Evolutionary conservation across 1,284 basidiomycete genomes (phyloP).

Genomic region (Apiotrichum brassicae): DNA sequence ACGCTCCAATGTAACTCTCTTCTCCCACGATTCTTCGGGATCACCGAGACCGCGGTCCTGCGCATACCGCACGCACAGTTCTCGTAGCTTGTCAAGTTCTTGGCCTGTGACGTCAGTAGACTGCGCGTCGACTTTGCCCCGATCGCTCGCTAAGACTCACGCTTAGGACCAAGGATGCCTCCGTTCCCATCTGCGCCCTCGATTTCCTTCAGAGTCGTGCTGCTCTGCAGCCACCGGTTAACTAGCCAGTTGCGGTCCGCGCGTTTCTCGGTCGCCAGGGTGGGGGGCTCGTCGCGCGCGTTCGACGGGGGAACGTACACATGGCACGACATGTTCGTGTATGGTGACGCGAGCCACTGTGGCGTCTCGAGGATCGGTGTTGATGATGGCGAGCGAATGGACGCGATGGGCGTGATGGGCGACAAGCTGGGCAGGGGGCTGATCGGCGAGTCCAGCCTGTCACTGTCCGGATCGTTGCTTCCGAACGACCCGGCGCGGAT

Average conservation of each 20-base stretch:
- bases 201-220: background rate
- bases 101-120: background rate
- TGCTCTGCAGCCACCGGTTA: conserved; percentile 14
- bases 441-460: background rate
- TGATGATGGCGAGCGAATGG: background rate
- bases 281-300: conserved; percentile 7
- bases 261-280: conserved; percentile 9
- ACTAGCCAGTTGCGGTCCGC: conserved; percentile 18
- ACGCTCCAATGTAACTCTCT: conserved; percentile 9
- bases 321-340: background rate
- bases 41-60: conserved; percentile 18
- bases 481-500: background rate
- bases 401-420: background rate
- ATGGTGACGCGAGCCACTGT: background rate
- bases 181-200: conserved; percentile 7
- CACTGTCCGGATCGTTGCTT: background rate
- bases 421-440: background rate
- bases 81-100: conserved; percentile 5
- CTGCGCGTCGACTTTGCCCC: too few species aligned
- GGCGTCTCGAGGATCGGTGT: background rate
- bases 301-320: conserved; percentile 6
- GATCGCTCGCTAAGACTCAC: conserved; percentile 1
- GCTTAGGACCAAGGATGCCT: conserved; percentile 1
- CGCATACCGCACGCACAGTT: conserved; percentile 5
- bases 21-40: conserved; percentile 20